These are phyloP conservation scores for Blastobotrys aristatus DNA, from an alignment of 1,139 yeast species.

Conservation along the genomic window DNA sequence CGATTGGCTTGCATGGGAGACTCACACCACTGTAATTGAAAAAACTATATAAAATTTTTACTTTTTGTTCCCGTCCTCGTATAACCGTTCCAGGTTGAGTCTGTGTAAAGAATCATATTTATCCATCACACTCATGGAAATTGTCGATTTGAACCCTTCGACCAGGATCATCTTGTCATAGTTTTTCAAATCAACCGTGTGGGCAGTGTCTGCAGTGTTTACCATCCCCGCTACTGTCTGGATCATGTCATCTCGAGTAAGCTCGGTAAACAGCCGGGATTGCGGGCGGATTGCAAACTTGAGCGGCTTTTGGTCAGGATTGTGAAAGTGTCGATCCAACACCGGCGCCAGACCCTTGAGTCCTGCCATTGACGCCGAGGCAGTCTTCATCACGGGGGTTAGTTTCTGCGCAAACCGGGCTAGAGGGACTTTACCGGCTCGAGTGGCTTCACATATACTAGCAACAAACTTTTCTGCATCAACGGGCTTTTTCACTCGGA, in stretches of 20 bases:
- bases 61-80: slow-evolving; percentile 29
- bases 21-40: slow-evolving; percentile 36
- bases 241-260: slow-evolving; percentile 66
- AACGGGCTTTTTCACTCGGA: slow-evolving; percentile 72
- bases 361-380: slow-evolving; percentile 67
- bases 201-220: slow-evolving; percentile 45
- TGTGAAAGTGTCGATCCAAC: slow-evolving; percentile 64
- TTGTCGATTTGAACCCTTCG: slow-evolving; percentile 65
- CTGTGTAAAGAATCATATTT: slow-evolving; percentile 52
- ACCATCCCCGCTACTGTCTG: slow-evolving; percentile 66
- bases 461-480: slow-evolving; percentile 69
- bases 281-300: slow-evolving; percentile 81
- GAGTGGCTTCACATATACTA: slow-evolving; percentile 51
- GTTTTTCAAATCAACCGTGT: slow-evolving; percentile 72
- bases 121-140: slow-evolving; percentile 48
- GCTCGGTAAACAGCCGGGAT: slow-evolving; percentile 68
- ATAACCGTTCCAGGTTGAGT: slow-evolving; percentile 61
- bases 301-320: slow-evolving; percentile 40
- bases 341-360: slow-evolving; percentile 55
- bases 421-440: not conserved
- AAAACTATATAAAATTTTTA: slow-evolving; percentile 5
- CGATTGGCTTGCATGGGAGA: slow-evolving; percentile 92
- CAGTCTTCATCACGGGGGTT: slow-evolving; percentile 74
- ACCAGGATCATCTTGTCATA: slow-evolving; percentile 76
- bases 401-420: slow-evolving; percentile 67